Percentiles rank a stretch among this genome's conserved stretches.
Evolutionary conservation across 805 yeast genomes (phyloP).

Genomic region (Nakazawaea molendinolei): DNA sequence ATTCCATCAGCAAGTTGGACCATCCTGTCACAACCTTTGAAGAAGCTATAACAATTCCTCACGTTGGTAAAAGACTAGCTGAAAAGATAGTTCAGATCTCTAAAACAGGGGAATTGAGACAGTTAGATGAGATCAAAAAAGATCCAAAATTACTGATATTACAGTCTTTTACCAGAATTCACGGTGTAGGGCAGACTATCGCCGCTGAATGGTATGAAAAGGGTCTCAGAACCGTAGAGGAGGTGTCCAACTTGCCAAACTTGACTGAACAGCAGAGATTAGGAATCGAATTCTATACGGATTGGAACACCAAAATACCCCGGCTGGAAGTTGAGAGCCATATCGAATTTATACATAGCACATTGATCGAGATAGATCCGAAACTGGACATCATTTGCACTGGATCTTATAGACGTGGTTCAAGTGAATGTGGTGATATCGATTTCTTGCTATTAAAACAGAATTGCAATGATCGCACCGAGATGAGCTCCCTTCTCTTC

Average conservation of each 20-base stretch:
- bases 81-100: slow-evolving; percentile 39
- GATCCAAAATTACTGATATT: slow-evolving; percentile 22
- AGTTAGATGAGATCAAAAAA: slow-evolving; percentile 12
- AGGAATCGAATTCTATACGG: slow-evolving; percentile 41
- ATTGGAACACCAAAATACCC: slow-evolving; percentile 38
- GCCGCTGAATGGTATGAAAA: slow-evolving; percentile 34
- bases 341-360: slow-evolving; percentile 23
- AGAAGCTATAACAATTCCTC: slow-evolving; percentile 33
- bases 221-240: slow-evolving; percentile 33
- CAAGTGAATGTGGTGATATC: slow-evolving; percentile 41
- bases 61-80: slow-evolving; percentile 35
- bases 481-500: slow-evolving; percentile 14
- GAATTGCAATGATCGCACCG: slow-evolving; percentile 20
- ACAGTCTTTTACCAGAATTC: slow-evolving; percentile 30
- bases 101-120: slow-evolving; percentile 26
- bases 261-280: slow-evolving; percentile 22
- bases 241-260: slow-evolving; percentile 22
- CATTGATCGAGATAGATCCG: slow-evolving; percentile 26
- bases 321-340: slow-evolving; percentile 39
- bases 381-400: slow-evolving; percentile 29
- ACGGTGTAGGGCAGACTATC: slow-evolving; percentile 41
- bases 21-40: slow-evolving; percentile 25
- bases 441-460: slow-evolving; percentile 40
- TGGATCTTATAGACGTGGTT: slow-evolving; percentile 50
- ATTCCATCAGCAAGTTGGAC: slow-evolving; percentile 23